phyloP scores from a whole-genome alignment of 2,329 filamentous ascomycete species.

The Pseudogymnoascus sp. region DNA sequence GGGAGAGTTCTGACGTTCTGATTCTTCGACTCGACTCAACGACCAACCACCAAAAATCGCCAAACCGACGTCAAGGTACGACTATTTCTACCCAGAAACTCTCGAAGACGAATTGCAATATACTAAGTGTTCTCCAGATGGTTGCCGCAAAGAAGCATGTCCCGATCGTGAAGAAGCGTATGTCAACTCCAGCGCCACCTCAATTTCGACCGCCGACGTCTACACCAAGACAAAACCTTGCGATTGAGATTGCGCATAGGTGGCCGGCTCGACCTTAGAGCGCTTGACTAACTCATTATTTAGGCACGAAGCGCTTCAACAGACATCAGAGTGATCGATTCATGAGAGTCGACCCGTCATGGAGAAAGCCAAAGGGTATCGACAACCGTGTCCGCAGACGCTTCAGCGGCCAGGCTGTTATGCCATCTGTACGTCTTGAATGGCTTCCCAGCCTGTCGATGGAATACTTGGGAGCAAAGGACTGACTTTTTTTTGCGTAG shows the following conservation, averaged over 20 bases:
- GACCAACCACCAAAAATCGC: conserved; percentile 1
- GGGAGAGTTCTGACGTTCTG: conserved; percentile 6
- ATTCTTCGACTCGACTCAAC: conserved; percentile 7
- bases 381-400: conserved; percentile 96
- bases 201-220: conserved; percentile 7
- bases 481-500: conserved; percentile 39
- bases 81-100: conserved; percentile 6
- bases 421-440: conserved; percentile 81
- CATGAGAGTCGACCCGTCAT: conserved; percentile 81
- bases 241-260: neutral
- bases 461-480: conserved; percentile 4
- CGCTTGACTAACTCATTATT: conserved; percentile 32
- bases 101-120: neutral
- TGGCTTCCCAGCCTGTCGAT: neutral
- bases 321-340: conserved; percentile 97
- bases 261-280: neutral
- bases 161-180: conserved; percentile 99
- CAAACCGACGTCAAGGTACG: conserved; percentile 21
- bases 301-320: conserved; percentile 89
- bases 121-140: conserved; percentile 54
- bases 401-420: conserved; percentile 90
- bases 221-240: neutral
- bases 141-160: conserved; percentile 99
- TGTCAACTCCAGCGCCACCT: conserved; percentile 36
- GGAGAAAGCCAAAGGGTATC: conserved; percentile 99